These are phyloP conservation scores for Yarrowia sp. DNA, from an alignment of 805 yeast species.

Conservation along the genomic window DNA sequence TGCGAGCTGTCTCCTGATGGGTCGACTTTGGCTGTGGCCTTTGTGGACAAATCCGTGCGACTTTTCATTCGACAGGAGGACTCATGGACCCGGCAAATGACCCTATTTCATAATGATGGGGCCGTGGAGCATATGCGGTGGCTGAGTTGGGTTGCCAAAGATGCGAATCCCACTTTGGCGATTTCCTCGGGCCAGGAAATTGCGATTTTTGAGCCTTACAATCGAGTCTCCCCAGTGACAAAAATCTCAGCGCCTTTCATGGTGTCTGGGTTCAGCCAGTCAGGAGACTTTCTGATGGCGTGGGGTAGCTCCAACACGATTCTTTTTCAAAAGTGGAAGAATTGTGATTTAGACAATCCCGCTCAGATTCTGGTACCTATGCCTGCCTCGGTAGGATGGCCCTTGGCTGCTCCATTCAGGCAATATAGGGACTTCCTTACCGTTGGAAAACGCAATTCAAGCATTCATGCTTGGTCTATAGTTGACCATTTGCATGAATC, in stretches of 20 bases:
- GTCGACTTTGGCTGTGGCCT: background rate
- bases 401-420: constrained; percentile 4
- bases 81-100: background rate
- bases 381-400: constrained; percentile 1
- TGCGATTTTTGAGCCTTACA: background rate
- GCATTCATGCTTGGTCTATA: background rate
- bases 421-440: constrained; percentile 16
- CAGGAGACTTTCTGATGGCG: background rate
- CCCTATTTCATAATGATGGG: background rate
- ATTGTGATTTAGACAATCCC: background rate
- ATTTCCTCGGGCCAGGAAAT: background rate
- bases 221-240: background rate
- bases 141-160: background rate
- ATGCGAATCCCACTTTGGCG: background rate
- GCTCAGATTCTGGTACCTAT: background rate
- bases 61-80: background rate
- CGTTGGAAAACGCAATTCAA: constrained; percentile 6
- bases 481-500: background rate
- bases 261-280: background rate
- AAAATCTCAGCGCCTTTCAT: background rate
- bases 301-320: constrained; percentile 2
- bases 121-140: background rate
- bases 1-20: background rate
- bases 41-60: background rate
- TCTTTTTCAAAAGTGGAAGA: background rate